Evolutionary conservation across 768 basidiomycete species (phyloP).

Genomic region (Leccinum barrowsii): DNA sequence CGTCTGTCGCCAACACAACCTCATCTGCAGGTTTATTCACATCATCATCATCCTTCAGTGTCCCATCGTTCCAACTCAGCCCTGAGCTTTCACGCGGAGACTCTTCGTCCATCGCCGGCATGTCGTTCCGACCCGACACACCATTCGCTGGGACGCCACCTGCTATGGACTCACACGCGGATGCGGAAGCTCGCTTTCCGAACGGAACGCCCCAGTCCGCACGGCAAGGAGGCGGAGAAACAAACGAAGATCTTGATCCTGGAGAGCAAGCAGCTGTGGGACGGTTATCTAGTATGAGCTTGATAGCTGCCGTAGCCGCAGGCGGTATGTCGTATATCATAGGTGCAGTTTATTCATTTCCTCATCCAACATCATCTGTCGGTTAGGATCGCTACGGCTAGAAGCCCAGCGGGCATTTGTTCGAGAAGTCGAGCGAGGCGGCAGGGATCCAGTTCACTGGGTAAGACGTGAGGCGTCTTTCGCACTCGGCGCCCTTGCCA

Average conservation of each 20-base stretch:
- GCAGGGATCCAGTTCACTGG: constrained; percentile 66
- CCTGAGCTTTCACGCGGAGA: constrained; percentile 16
- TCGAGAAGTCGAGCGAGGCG: constrained; percentile 67
- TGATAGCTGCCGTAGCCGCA: constrained; percentile 85
- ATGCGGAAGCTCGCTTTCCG: constrained; percentile 6
- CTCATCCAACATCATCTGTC: constrained; percentile 4
- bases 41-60: constrained; percentile 11
- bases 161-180: constrained; percentile 3
- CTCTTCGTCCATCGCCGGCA: constrained; percentile 9
- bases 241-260: constrained; percentile 40
- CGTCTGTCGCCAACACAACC: constrained; percentile 15
- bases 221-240: constrained; percentile 17
- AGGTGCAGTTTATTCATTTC: constrained; percentile 2
- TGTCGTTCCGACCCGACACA: constrained; percentile 16
- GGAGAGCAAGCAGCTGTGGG: constrained; percentile 80
- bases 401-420: constrained; percentile 64
- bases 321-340: constrained; percentile 48
- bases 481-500: constrained; percentile 84
- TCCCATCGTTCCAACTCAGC: constrained; percentile 16
- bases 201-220: constrained; percentile 13
- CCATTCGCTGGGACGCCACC: constrained; percentile 6
- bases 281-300: constrained; percentile 86
- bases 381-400: constrained; percentile 50
- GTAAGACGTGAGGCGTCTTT: constrained; percentile 84
- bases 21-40: constrained; percentile 15